Base-by-base conservation (phyloP, 2,329 filamentous ascomycete species). In the Aspergillus fumigatus region DNA sequence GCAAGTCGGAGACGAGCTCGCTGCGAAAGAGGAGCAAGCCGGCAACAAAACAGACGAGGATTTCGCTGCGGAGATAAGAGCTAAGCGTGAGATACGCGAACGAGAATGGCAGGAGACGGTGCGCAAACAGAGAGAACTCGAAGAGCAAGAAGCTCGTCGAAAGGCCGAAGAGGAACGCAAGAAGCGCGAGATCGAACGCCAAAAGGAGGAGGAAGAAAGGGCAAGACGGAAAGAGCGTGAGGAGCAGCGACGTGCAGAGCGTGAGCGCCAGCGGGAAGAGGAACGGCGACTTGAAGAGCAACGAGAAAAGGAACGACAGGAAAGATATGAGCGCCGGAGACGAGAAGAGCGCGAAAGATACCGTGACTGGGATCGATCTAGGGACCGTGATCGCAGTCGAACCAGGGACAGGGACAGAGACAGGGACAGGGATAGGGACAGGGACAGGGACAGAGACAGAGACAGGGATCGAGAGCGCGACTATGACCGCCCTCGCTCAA, bases 1-100 rank as follows among this genome's bases (percentile, higher is more conserved):
- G 52, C 84, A 87, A 57, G 76, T 86, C 52, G 85, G 85, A n/a
- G 79, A 80, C 9, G 82, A 83, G 52, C 72, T 73, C 6, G 82
- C 84, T 5, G 71, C 73, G 0, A 78, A 80, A 51, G 85, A 88
- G 68, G 74, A 82, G 57, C 63, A 72, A 53, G 75, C 75, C 43
- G 85, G 85, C 2, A 79, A 75, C 60, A 87, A 84, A 64, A 82
- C 79, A 1, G 85, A 87, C 58, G 82, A 84, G 48, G 81, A 83
- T 35, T 87, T 86, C 67, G 79, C 77, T 10, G 73, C 72, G 11
- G 78, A 84, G 59, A 79, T 83, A 17, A 80, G 81, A 29, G 71
- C 71, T 41, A 80, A 82, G 48, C 76, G 80, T 29, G 70, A 79
- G 45, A 78, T 81, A 59, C 78, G 84, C 43, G 80, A 82, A 45